Evolutionary conservation across 805 yeast species (phyloP).

Genomic region (Starmerella stellata): DNA sequence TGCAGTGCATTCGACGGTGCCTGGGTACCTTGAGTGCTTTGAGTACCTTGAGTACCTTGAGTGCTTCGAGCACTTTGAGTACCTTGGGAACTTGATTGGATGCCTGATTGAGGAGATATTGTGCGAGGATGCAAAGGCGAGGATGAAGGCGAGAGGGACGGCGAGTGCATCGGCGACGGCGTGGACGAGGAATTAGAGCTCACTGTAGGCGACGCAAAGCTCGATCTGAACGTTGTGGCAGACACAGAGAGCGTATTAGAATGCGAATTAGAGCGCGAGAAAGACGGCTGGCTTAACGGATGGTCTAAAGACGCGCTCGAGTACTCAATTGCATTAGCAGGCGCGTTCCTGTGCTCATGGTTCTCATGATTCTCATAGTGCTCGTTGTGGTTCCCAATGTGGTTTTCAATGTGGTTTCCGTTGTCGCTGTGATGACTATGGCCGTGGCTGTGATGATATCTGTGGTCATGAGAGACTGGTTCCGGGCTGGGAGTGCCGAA

Average conservation of each 20-base stretch:
- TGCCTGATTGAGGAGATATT: too few relatives aligned
- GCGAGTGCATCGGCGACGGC: not conserved
- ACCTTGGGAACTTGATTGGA: too few relatives aligned
- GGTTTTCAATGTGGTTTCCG: not conserved
- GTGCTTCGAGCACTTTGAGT: too few relatives aligned
- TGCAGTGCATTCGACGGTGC: too few relatives aligned
- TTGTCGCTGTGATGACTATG: not conserved
- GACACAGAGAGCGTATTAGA: not conserved
- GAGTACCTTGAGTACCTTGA: too few relatives aligned
- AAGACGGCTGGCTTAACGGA: not conserved
- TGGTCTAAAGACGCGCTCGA: too few relatives aligned
- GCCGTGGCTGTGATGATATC: too few relatives aligned
- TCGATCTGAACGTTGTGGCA: too few relatives aligned
- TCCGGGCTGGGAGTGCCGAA: not conserved
- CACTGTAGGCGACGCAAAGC: not conserved
- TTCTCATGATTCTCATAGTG: not conserved
- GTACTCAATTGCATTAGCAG: too few relatives aligned
- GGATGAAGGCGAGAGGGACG: not conserved
- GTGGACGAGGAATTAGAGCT: not conserved
- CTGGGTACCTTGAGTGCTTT: too few relatives aligned
- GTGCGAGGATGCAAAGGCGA: not conserved
- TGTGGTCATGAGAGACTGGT: not conserved
- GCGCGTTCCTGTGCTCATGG: too few relatives aligned
- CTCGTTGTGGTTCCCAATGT: not conserved
- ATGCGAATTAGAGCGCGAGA: not conserved